A percentile compares a stretch with the other conserved stretches of the same genome.
Conservation (phyloP, 192 early-diverging fungal species). For the Hyaloraphidium curvatum region DNA sequence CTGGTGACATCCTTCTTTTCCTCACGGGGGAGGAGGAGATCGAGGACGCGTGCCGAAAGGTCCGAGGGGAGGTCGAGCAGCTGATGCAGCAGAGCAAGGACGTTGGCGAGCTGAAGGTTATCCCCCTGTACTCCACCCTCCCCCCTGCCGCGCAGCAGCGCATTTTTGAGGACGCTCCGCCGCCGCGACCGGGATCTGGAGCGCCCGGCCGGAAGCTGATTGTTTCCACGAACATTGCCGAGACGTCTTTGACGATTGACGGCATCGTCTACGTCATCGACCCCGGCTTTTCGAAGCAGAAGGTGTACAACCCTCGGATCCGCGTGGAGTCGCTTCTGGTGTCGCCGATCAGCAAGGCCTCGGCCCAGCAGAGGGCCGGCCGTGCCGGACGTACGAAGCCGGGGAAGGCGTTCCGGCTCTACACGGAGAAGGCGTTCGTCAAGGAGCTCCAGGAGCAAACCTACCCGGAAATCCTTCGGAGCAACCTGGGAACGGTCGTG, state of each 20-base stretch:
- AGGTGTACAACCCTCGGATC: constrained; percentile 95
- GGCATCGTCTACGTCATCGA: constrained; percentile 98
- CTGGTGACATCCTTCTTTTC: constrained; percentile 94
- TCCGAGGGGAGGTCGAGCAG: constrained; percentile 59
- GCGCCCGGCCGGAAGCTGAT: constrained; percentile 89
- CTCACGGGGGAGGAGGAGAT: constrained; percentile 98
- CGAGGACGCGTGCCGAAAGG: constrained; percentile 65
- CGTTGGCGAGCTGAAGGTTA: constrained; percentile 16
- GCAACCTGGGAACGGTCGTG: constrained; percentile 89
- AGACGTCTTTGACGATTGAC: constrained; percentile 96
- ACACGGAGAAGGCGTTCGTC: constrained; percentile 90
- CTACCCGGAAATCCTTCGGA: constrained; percentile 93
- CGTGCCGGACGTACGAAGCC: constrained; percentile 96
- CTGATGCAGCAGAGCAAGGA: constrained; percentile 23
- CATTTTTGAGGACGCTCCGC: constrained; percentile 84
- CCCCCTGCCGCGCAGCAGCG: constrained; percentile 77
- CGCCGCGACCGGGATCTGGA: constrained; percentile 51
- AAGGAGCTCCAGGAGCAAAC: constrained; percentile 91
- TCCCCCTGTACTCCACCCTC: constrained; percentile 81
- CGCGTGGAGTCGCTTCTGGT: constrained; percentile 90
- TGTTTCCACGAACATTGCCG: constrained; percentile 93
- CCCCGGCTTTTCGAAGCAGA: constrained; percentile 97
- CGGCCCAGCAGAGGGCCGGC: constrained; percentile 90
- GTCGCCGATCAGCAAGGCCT: constrained; percentile 84
- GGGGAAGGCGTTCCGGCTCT: constrained; percentile 94